Conservation (phyloP, 2,329 filamentous ascomycete genomes). For the Diplodia seriata region DNA sequence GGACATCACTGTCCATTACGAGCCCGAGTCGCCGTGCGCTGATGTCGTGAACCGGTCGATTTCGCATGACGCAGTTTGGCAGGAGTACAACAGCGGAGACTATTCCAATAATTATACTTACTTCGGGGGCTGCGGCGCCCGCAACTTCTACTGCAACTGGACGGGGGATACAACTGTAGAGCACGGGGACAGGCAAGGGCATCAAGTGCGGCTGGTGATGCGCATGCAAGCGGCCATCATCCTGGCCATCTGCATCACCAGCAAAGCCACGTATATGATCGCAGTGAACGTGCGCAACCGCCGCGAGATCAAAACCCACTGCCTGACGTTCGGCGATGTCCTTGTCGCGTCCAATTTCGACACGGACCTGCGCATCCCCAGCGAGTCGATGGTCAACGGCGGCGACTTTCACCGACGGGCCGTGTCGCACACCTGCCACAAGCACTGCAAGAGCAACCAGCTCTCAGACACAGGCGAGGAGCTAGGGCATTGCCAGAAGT, state of each 20-base stretch:
- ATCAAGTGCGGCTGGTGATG: constrained; percentile 38
- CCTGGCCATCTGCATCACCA: constrained; percentile 37
- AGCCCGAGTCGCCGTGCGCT: neutral
- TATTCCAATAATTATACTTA: neutral
- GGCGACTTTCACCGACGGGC: constrained; percentile 39
- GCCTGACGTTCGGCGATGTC: constrained; percentile 43
- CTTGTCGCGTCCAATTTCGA: constrained; percentile 42
- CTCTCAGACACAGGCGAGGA: constrained; percentile 38
- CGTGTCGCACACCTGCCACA: constrained; percentile 42
- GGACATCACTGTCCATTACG: neutral
- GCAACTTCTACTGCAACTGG: neutral
- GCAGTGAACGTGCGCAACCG: constrained; percentile 38
- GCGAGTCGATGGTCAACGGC: constrained; percentile 45
- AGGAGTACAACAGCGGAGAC: neutral
- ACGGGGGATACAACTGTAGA: neutral
- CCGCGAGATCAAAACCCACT: constrained; percentile 41
- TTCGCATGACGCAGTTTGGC: neutral
- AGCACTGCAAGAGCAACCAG: constrained; percentile 40
- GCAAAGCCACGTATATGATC: constrained; percentile 45
- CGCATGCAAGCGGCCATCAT: constrained; percentile 44
- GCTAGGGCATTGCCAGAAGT: constrained; percentile 45
- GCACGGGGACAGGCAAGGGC: neutral
- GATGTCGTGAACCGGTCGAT: neutral
- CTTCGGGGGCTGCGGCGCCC: neutral
- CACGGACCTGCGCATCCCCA: constrained; percentile 40